These are phyloP conservation scores for Epichloe uncinata DNA, from an alignment of 2,329 filamentous ascomycete genomes.

Conservation along the genomic window DNA sequence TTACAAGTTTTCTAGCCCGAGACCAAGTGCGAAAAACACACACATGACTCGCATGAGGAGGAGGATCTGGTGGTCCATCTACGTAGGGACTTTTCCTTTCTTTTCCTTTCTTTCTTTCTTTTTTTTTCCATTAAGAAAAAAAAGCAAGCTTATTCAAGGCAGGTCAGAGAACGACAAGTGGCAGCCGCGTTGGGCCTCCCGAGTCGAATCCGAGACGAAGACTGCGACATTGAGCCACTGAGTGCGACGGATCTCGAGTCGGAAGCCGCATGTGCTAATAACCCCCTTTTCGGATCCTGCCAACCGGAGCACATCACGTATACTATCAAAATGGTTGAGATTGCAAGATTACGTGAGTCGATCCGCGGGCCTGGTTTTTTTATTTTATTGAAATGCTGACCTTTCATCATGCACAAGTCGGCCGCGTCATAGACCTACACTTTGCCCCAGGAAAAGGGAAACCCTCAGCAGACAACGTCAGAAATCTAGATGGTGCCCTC, in stretches of 20 bases:
- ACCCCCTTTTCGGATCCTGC: conserved; percentile 18
- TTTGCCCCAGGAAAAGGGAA: conserved; percentile 21
- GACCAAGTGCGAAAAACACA: conserved; percentile 14
- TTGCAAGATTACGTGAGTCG: conserved; percentile 19
- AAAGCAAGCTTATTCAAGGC: no score
- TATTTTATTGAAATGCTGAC: neutral
- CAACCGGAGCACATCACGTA: conserved; percentile 22
- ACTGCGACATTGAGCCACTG: conserved; percentile 25
- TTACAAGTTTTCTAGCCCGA: no score
- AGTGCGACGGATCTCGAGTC: conserved; percentile 18
- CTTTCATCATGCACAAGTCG: conserved; percentile 13
- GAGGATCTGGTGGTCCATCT: conserved; percentile 41
- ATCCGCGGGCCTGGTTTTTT: no score
- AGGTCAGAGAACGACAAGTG: conserved; percentile 25
- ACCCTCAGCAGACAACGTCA: conserved; percentile 15
- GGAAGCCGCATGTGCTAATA: conserved; percentile 11
- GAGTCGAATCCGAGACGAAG: conserved; percentile 24
- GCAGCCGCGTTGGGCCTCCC: conserved; percentile 23
- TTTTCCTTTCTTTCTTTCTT: neutral
- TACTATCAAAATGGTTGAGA: conserved; percentile 25
- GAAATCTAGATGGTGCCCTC: conserved; percentile 16
- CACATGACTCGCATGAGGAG: conserved; percentile 24
- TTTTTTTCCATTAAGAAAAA: neutral
- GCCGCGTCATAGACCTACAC: conserved; percentile 22
- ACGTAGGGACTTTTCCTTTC: no score